A percentile compares a stretch with the other conserved stretches of the same genome.
These are phyloP conservation scores for Chlamydomonas schloesseri DNA, from an alignment of 139 green algal genomes.

Conservation along the genomic window DNA sequence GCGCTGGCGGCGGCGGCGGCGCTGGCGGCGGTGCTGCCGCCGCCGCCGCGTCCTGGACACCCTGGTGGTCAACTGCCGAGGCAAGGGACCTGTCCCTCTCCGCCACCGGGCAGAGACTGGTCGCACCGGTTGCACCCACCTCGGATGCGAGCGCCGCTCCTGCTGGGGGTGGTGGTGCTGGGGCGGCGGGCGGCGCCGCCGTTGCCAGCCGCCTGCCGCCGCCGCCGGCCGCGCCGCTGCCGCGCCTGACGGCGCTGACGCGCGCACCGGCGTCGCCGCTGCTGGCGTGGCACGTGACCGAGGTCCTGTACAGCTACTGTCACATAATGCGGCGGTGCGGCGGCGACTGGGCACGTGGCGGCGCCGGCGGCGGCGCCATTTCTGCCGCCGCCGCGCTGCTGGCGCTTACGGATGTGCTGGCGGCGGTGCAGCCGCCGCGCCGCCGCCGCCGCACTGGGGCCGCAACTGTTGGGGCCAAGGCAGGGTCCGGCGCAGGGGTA, in stretches of 20 bases:
- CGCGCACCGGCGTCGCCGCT: conserved; percentile 60
- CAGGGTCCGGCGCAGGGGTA: too few relatives aligned
- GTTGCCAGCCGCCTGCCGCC: conserved; percentile 25
- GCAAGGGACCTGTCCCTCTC: conserved; percentile 52
- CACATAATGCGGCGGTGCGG: conserved; percentile 62
- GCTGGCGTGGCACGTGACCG: conserved; percentile 67
- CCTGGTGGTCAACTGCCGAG: conserved; percentile 68
- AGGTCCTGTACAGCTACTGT: conserved; percentile 78
- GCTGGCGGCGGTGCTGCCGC: too few relatives aligned
- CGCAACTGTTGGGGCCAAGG: too few relatives aligned
- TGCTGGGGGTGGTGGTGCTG: too few relatives aligned
- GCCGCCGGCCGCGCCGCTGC: conserved; percentile 49
- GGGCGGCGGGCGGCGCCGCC: background rate
- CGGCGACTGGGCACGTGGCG: conserved; percentile 54
- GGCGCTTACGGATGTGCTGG: conserved; percentile 35
- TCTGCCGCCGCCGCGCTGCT: conserved; percentile 48
- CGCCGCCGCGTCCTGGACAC: too few relatives aligned
- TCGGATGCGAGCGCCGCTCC: background rate
- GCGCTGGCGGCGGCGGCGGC: background rate
- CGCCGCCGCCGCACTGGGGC: too few relatives aligned
- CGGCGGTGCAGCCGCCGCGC: background rate
- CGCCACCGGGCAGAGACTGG: conserved; percentile 42
- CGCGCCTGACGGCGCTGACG: conserved; percentile 55
- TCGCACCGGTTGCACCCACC: background rate
- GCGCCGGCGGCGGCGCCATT: background rate